A percentile compares a stretch with the other conserved stretches of the same genome.
These are phyloP conservation scores for Ogataea nonfermentans DNA, from an alignment of 805 yeast species.

Conservation along the genomic window DNA sequence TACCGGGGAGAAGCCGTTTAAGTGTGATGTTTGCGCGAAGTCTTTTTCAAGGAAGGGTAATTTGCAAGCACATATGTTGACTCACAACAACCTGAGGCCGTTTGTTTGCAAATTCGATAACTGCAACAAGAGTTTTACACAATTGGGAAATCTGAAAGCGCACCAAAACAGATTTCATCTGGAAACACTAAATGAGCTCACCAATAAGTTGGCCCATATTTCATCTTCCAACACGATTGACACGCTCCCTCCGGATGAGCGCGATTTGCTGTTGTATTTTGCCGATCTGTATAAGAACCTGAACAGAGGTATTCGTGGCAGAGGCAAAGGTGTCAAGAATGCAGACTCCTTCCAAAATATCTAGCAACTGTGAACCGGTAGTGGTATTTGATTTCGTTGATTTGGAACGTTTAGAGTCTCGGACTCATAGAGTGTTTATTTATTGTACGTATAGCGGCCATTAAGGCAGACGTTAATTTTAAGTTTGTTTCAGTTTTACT, in stretches of 20 bases:
- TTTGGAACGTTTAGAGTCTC: too few relatives aligned
- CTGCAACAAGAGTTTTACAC: constrained; percentile 85
- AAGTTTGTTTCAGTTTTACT: not conserved
- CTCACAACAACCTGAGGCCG: constrained; percentile 79
- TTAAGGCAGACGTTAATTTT: not conserved
- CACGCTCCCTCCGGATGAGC: constrained; percentile 56
- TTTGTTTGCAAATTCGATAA: constrained; percentile 75
- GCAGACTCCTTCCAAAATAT: constrained; percentile 4
- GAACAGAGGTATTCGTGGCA: constrained; percentile 87
- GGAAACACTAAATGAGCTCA: constrained; percentile 63
- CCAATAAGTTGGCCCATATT: constrained; percentile 63
- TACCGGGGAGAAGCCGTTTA: constrained; percentile 90
- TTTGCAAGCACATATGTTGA: constrained; percentile 79
- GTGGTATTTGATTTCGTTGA: too few relatives aligned
- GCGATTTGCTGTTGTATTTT: constrained; percentile 71
- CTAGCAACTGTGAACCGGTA: not conserved
- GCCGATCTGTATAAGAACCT: constrained; percentile 81
- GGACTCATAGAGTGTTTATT: constrained; percentile 3
- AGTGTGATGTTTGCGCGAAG: constrained; percentile 73
- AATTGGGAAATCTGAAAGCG: constrained; percentile 87
- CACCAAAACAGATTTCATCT: constrained; percentile 90
- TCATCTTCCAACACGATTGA: constrained; percentile 43
- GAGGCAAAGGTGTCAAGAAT: constrained; percentile 54
- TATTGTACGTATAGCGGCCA: constrained; percentile 6
- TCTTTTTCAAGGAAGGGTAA: constrained; percentile 89